Base-by-base conservation (phyloP, 805 yeast species). In the Candida namnaoensis region DNA sequence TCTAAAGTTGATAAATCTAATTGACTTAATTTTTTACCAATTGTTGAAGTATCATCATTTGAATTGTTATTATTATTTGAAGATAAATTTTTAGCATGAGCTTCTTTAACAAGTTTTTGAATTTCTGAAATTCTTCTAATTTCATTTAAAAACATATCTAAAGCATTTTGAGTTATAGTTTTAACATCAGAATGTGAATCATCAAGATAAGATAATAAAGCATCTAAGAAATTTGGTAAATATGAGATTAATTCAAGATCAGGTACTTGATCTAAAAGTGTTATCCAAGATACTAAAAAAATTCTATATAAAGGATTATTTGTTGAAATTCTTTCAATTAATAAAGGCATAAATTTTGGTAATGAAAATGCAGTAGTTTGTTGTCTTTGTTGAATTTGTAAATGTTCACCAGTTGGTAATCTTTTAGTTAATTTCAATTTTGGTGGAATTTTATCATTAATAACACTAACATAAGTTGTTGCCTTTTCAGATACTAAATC, bases 401-500 rank as follows among this genome's bases (percentile, higher is more conserved):
- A 54, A 6, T 80, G 77, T 40, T 74, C 74, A 1, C 85, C 83
- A 49, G 74, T 65, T 25, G 73, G 68, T 53, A 76, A 80, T 5
- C 79, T 66, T 23, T 72, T 64, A 23, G 68, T 67, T 0, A 69
- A 52, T 36, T 51, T 50, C 34, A 56, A 56, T 9, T 59, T 71
- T 60, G 42, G 74, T 19, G 61, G 61, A 6, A 68, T 71, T 58
- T 55, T 66, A 54, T 56, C 71, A 49, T 78, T 80, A 34, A 88
- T 74, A 2, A 84, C 73, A 15, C 91, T 82, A 2, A 88, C 80
- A 60, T 88, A 91, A 14, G 82, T 82, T 1, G 96, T 80, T 1
- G 97, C 95, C 55, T 90, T 87, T 47, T 95, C 98, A 38, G 95
- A 84, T 1, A 91, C 96, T 37, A 93, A 90, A 58, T 93, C 99